phyloP scores from a whole-genome alignment of 257 asterid species.

The Nicotiana attenuata region DNA sequence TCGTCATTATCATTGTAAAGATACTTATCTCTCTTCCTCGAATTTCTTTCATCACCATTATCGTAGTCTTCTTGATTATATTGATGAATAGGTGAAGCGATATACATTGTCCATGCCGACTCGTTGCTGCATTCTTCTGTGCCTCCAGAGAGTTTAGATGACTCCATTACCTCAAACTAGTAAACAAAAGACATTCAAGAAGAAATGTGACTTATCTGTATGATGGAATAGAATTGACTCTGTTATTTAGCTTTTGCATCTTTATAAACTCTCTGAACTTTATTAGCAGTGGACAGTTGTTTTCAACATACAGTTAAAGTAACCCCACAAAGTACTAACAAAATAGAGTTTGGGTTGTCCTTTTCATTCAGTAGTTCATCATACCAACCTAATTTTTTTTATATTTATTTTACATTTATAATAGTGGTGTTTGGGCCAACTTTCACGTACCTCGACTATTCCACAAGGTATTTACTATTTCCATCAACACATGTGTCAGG shows the following conservation, averaged over 20 bases:
- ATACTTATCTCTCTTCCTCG: constrained; percentile 1
- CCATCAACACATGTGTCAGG: constrained; percentile 34
- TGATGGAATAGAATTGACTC: not conserved
- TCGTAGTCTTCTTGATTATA: constrained; percentile 14
- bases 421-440: too few relatives aligned
- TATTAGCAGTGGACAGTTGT: constrained; percentile 21
- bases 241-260: not conserved
- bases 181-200: not conserved
- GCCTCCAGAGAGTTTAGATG: constrained; percentile 37
- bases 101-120: constrained; percentile 80
- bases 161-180: constrained; percentile 39
- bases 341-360: too few relatives aligned
- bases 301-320: too few relatives aligned
- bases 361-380: too few relatives aligned
- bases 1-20: constrained; percentile 8
- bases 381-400: too few relatives aligned
- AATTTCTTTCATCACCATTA: constrained; percentile 5
- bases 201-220: not conserved
- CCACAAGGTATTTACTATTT: not conserved
- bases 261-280: constrained; percentile 46
- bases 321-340: too few relatives aligned
- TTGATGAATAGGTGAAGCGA: constrained; percentile 46
- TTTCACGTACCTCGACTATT: not conserved
- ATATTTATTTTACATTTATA: too few relatives aligned
- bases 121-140: constrained; percentile 80